phyloP scores from a whole-genome alignment of 2,329 filamentous ascomycete species.

The Emergomyces pasteurianus region DNA sequence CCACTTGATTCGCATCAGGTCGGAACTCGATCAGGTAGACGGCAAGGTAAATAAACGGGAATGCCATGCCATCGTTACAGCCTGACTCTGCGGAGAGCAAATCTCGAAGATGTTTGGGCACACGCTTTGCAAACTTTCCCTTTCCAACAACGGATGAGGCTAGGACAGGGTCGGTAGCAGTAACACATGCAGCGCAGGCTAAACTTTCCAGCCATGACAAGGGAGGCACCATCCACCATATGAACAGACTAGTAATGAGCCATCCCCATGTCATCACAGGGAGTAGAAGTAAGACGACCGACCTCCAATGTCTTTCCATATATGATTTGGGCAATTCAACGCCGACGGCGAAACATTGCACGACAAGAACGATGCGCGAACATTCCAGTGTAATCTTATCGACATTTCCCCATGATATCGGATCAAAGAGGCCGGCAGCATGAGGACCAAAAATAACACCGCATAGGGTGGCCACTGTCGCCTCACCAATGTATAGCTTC shows the following conservation, averaged over 20 bases:
- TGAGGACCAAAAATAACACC: conserved; percentile 61
- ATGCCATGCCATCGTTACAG: conserved; percentile 99
- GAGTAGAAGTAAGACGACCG: conserved; percentile 73
- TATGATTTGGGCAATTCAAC: conserved; percentile 62
- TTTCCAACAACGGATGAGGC: conserved; percentile 97
- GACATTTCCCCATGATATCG: conserved; percentile 50
- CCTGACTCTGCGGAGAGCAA: conserved; percentile 91
- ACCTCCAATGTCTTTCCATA: conserved; percentile 97
- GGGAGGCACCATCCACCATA: conserved; percentile 76
- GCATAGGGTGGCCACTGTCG: conserved; percentile 69
- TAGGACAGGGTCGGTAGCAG: conserved; percentile 90
- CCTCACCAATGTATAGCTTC: conserved; percentile 95
- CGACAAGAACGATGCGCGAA: conserved; percentile 58
- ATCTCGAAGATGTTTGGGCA: conserved; percentile 94
- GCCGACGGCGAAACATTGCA: conserved; percentile 62
- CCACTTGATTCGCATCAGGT: conserved; percentile 54
- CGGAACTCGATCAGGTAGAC: conserved; percentile 81
- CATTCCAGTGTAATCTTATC: conserved; percentile 59
- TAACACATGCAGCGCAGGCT: conserved; percentile 81
- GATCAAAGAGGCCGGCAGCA: conserved; percentile 52
- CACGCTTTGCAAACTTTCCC: conserved; percentile 94
- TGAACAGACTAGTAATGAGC: conserved; percentile 72
- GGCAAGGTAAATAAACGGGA: conserved; percentile 89
- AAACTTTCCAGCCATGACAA: conserved; percentile 85
- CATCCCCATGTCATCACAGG: conserved; percentile 96